These are phyloP conservation scores for Oidiodendron maius DNA, from an alignment of 495 filamentous ascomycete genomes.

Conservation along the genomic window DNA sequence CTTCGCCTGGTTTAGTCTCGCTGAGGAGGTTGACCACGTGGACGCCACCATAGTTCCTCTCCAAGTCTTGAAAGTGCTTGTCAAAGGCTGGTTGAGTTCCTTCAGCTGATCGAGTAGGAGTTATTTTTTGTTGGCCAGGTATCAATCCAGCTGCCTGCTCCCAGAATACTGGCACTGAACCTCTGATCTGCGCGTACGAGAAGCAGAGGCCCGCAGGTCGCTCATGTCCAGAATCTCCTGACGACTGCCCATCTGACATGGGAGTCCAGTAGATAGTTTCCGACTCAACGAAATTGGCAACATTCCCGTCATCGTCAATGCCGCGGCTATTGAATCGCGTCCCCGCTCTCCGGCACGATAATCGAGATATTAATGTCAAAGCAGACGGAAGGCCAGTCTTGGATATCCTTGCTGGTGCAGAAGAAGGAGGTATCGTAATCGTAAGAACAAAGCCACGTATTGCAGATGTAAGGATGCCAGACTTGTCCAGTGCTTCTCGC, in stretches of 20 bases:
- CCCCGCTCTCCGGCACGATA: slow-evolving; percentile 87
- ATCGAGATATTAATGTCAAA: slow-evolving; percentile 82
- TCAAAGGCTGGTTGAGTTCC: slow-evolving; percentile 94
- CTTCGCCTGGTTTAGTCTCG: slow-evolving; percentile 75
- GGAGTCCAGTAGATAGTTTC: slow-evolving; percentile 70
- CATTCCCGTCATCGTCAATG: slow-evolving; percentile 95
- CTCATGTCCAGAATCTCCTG: slow-evolving; percentile 12
- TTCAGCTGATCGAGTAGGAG: slow-evolving; percentile 80
- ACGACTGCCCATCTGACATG: slow-evolving; percentile 24
- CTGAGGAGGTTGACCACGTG: slow-evolving; percentile 92
- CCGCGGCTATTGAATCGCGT: slow-evolving; percentile 94
- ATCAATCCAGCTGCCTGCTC: slow-evolving; percentile 84
- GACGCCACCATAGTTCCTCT: slow-evolving; percentile 77
- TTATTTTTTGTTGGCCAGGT: slow-evolving; percentile 91
- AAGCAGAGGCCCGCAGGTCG: slow-evolving; percentile 56
- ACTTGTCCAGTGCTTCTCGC: slow-evolving; percentile 68
- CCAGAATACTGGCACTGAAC: slow-evolving; percentile 95
- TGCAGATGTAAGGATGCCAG: slow-evolving; percentile 84
- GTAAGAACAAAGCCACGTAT: slow-evolving; percentile 89
- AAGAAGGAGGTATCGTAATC: slow-evolving; percentile 64
- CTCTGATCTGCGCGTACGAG: slow-evolving; percentile 88
- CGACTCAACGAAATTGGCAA: slow-evolving; percentile 80
- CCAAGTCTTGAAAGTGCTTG: slow-evolving; percentile 82
- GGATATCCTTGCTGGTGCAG: slow-evolving; percentile 44
- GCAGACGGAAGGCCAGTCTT: slow-evolving; percentile 71